Evolutionary conservation across 805 yeast species (phyloP), one percentile per base, ranked within the genome.

Genomic region (Lipomyces sp.): DNA sequence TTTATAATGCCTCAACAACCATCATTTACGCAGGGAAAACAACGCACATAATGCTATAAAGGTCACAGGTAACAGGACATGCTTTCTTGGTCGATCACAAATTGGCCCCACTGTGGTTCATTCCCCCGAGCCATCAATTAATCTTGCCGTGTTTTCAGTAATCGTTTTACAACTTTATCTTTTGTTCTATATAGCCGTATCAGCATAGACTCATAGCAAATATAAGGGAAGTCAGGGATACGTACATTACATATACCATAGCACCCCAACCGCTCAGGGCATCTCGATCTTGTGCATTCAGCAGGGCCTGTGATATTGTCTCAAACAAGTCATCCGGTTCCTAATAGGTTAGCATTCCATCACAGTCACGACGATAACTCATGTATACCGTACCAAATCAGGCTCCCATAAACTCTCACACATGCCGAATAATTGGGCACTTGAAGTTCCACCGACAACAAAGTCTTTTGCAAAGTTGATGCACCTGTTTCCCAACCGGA

Each of bases 201-300:
- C 48, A 42, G 48, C 48, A 42, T n/a, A 42, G 48, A 6, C 48
- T 42, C 48, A 15, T 42, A 24, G 18, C 15, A 42, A 15, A 34
- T 24, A 34, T 11, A 37, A 37, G 13, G 29, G 35, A 55, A n/a
- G 24, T n/a, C 18, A 15, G 50, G 15, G 8, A n/a, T 4, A 51
- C 69, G 24, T 45, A 68, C 69, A 95, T 86, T 63, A 95, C 82
- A 79, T 94, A 94, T 32, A 95, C 98, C 18, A 91, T 90, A 7
- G 97, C 97, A 75, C 99, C 99, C 97, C 98, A 95, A 72, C 99
- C 99, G 37, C 96, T 88, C 65, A 95, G 83, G 4, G 98, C 97
- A 79, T 95, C 99, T 83, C 99, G 90, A 79, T 95, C 99, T 48
- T 90, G 96, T 24, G 97, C 98, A 77, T 90, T 92, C 81, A 95